These are phyloP conservation scores for Tolypocladium tropicale DNA, from an alignment of 2,329 filamentous ascomycete genomes.

Conservation along the genomic window DNA sequence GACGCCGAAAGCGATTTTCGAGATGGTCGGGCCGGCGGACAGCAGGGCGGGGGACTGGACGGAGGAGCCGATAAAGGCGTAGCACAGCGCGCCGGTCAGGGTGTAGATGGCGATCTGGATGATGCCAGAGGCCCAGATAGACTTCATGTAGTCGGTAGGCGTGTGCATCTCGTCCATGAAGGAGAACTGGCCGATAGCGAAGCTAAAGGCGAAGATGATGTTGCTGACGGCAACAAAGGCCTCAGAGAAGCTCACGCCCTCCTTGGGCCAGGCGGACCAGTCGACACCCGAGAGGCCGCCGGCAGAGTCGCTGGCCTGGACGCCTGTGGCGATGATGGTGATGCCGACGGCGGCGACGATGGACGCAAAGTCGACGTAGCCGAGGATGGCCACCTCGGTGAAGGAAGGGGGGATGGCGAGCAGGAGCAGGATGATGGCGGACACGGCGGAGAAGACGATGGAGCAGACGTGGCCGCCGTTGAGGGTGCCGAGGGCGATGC, in stretches of 20 bases:
- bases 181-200: conserved; percentile 39
- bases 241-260: conserved; percentile 35
- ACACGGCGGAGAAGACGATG: conserved; percentile 33
- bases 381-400: conserved; percentile 36
- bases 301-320: conserved; percentile 23
- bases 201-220: conserved; percentile 62
- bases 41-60: conserved; percentile 60
- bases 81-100: conserved; percentile 55
- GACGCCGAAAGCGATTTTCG: conserved; percentile 60
- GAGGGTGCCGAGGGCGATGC: conserved; percentile 56
- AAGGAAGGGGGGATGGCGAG: conserved; percentile 38
- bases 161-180: conserved; percentile 46
- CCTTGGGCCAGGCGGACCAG: conserved; percentile 36
- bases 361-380: conserved; percentile 48
- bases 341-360: conserved; percentile 54
- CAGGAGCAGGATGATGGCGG: conserved; percentile 34
- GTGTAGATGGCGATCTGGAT: conserved; percentile 58
- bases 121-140: conserved; percentile 50
- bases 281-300: conserved; percentile 21
- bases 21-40: conserved; percentile 46
- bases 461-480: conserved; percentile 43
- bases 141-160: conserved; percentile 35
- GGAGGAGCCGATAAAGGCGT: conserved; percentile 53
- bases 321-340: conserved; percentile 55
- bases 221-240: conserved; percentile 54